Conservation (phyloP, 202 grass and related monocot genomes). For the Zizania palustris region DNA sequence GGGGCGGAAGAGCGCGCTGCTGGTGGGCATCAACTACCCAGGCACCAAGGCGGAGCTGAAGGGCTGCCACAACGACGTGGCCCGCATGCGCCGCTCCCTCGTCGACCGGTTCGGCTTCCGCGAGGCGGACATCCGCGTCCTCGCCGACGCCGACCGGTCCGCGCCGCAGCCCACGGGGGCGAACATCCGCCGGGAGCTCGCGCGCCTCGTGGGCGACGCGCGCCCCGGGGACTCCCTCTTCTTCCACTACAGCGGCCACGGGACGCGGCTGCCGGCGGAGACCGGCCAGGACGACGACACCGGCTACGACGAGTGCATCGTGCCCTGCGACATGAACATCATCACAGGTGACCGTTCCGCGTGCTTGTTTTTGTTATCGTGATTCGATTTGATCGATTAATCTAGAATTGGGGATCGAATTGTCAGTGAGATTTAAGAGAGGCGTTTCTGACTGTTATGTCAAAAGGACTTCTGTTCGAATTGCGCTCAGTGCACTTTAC, state of each 20-base stretch:
- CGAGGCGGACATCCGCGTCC: too few species aligned
- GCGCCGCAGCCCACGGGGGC: constrained; percentile 62
- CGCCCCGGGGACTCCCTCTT: constrained; percentile 62
- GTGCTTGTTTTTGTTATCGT: background rate
- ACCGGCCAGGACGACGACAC: constrained; percentile 89
- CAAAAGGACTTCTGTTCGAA: background rate
- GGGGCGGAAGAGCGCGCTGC: too few species aligned
- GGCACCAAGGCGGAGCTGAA: too few species aligned
- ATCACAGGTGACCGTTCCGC: constrained; percentile 54
- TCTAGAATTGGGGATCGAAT: constrained; percentile 17
- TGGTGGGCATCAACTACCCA: too few species aligned
- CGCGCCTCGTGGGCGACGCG: constrained; percentile 51
- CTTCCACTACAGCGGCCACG: constrained; percentile 95
- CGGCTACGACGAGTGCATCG: constrained; percentile 91
- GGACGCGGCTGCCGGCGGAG: constrained; percentile 75
- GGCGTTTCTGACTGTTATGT: background rate
- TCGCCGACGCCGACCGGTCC: too few species aligned
- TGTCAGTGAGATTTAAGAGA: constrained; percentile 16
- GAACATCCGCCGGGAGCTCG: constrained; percentile 63
- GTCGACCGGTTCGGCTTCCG: too few species aligned
- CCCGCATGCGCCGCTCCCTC: too few species aligned
- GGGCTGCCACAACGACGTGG: too few species aligned
- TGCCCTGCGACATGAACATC: constrained; percentile 88
- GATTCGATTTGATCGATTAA: background rate
- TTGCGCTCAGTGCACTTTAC: too few species aligned